Conservation (phyloP, 2,329 filamentous ascomycete species). For the Thelonectria rubi region DNA sequence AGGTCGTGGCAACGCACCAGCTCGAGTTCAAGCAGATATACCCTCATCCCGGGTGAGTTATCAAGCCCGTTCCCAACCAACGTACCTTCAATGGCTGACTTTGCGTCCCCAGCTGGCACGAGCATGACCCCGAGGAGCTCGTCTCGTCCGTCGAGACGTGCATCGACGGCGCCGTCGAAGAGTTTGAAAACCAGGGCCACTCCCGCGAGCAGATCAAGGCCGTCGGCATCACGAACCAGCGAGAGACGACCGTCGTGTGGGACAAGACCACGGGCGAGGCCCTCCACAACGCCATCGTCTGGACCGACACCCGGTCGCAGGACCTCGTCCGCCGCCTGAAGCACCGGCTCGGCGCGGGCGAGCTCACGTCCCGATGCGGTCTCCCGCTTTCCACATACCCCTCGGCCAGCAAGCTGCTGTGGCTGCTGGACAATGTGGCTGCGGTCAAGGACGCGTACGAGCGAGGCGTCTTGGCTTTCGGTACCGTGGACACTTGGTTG, state of each 20-base stretch:
- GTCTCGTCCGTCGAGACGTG: slow-evolving; percentile 76
- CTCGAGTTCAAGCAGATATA: slow-evolving; percentile 80
- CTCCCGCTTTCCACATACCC: slow-evolving; percentile 85
- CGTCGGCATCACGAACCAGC: slow-evolving; percentile 84
- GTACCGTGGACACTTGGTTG: slow-evolving; percentile 84
- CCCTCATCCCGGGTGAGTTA: slow-evolving; percentile 74
- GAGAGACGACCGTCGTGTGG: slow-evolving; percentile 85
- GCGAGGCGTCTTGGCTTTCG: slow-evolving; percentile 75
- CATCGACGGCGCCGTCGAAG: slow-evolving; percentile 76
- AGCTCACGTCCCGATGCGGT: slow-evolving; percentile 74
- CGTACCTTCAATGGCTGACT: background rate
- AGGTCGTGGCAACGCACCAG: slow-evolving; percentile 77
- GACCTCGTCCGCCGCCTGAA: slow-evolving; percentile 78
- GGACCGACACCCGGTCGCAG: slow-evolving; percentile 83
- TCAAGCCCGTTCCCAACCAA: background rate
- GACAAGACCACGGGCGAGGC: slow-evolving; percentile 79
- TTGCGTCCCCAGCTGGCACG: slow-evolving; percentile 72
- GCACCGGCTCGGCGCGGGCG: slow-evolving; percentile 69
- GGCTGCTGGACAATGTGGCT: slow-evolving; percentile 75
- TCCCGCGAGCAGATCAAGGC: slow-evolving; percentile 74
- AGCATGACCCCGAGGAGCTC: slow-evolving; percentile 82
- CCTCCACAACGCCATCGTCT: slow-evolving; percentile 83
- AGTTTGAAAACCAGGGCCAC: slow-evolving; percentile 75
- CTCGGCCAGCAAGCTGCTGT: slow-evolving; percentile 79
- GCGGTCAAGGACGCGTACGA: slow-evolving; percentile 77